These are phyloP conservation scores for Saccharomyces uvarum DNA, from an alignment of 1,139 yeast genomes.

Conservation along the genomic window DNA sequence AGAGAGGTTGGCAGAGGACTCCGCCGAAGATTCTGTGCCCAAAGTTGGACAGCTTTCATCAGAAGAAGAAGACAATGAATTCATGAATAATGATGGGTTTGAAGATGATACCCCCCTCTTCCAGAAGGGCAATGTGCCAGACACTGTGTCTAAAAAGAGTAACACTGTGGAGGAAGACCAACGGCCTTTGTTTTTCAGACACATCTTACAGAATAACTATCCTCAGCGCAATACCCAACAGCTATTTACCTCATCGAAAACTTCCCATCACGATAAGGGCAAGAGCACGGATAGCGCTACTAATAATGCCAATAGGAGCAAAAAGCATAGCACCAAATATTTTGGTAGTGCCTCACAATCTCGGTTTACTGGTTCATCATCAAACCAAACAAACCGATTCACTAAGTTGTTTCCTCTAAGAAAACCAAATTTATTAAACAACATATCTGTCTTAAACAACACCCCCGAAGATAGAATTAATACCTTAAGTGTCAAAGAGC, in stretches of 20 bases:
- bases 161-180: conserved; percentile 11
- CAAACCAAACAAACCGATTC: neutral
- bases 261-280: neutral
- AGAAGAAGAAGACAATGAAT: conserved; percentile 18
- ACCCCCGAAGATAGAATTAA: conserved; percentile 25
- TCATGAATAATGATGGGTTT: conserved; percentile 10
- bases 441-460: conserved; percentile 25
- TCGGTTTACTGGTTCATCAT: neutral
- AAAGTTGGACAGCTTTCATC: conserved; percentile 24
- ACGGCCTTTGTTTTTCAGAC: conserved; percentile 10
- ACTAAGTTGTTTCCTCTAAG: conserved; percentile 9
- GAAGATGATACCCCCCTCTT: conserved; percentile 7
- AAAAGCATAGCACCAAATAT: neutral
- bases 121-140: neutral
- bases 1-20: conserved; percentile 1
- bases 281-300: neutral
- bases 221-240: neutral
- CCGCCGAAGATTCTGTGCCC: conserved; percentile 13
- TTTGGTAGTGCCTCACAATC: neutral
- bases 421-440: conserved; percentile 24
- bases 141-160: conserved; percentile 10
- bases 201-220: neutral
- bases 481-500: conserved; percentile 52
- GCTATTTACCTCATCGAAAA: neutral
- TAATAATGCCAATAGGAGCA: neutral